These are phyloP conservation scores for Sphagnum fallax DNA, from an alignment of 228 moss, liverwort and hornwort genomes.

Conservation along the genomic window DNA sequence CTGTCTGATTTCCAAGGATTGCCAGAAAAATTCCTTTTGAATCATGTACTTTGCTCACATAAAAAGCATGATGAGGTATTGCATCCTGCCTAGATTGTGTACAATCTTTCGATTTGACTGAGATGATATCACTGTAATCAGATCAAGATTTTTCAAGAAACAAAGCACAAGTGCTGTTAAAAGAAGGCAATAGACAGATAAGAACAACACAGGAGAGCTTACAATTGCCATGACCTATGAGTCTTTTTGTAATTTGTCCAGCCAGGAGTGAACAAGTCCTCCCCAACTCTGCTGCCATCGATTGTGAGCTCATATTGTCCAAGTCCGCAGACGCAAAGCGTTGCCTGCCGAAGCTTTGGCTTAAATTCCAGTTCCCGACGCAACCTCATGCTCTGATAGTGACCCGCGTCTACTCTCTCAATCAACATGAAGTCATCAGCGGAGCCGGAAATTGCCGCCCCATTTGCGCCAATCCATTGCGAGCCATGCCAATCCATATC, in stretches of 20 bases:
- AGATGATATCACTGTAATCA: too few species aligned
- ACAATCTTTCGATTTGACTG: too few species aligned
- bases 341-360: constrained; percentile 27
- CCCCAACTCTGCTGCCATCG: constrained; percentile 35
- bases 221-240: too few species aligned
- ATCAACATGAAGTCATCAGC: constrained; percentile 22
- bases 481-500: constrained; percentile 22
- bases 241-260: constrained; percentile 39
- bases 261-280: constrained; percentile 47
- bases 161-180: too few species aligned
- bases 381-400: constrained; percentile 34
- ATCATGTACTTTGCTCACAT: too few species aligned
- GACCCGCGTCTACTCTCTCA: constrained; percentile 12
- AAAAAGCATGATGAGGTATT: too few species aligned
- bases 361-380: constrained; percentile 29
- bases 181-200: too few species aligned
- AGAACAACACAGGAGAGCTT: too few species aligned
- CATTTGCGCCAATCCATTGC: constrained; percentile 30
- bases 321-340: constrained; percentile 31
- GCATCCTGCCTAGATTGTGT: too few species aligned
- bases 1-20: too few species aligned
- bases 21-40: too few species aligned
- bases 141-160: too few species aligned
- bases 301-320: constrained; percentile 52
- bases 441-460: constrained; percentile 13